Base-by-base conservation (phyloP, 495 filamentous ascomycete species). In the Penicillium soppii region DNA sequence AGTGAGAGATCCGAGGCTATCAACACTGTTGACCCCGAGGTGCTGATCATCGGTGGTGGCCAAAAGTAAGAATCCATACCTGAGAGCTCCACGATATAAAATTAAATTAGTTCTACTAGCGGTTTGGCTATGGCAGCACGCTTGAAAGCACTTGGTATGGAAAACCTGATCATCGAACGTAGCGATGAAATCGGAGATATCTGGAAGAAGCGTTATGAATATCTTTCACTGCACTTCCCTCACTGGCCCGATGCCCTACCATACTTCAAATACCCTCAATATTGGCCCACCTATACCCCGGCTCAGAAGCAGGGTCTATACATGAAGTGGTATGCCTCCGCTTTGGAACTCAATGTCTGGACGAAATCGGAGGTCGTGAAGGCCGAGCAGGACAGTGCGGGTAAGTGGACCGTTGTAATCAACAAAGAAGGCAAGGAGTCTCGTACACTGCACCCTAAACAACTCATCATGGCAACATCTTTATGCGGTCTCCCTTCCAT, bases 231-330 rank as follows among this genome's bases (percentile, higher is more conserved):
- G 4, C 86, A 89, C 57, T 83, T 87, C 50, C 81, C 85, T 0
- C 78, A 88, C 16, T 83, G 82, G 77, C 83, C 80, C 54, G 82
- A 87, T 56, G 80, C 85, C 61, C 47, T 87, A 50, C 82, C 86
- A 5, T 89, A 87, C 58, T 50, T 89, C 5, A 66, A 72, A 1
- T 89, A 87, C 47, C 85, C 86, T 8, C 61, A 74, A 0, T 68
- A 68, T 41, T 89, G 85, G 84, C 62, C 62, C 15, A 58, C 81
- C 15, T 86, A 82, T 54, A 85, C 83, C 6, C 86, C 86, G 0
- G 87, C 87, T 56, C 82, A 88, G 58, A 89, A 89, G 61, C 71
- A 87, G 1, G 86, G 77, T 13, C 76, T 84, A 23, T 89, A 83
- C 74, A 77, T 89, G 56, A 79, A 87, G 29, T 71, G 72, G 15